Evolutionary conservation across 805 yeast species (phyloP), one percentile per base, ranked within the genome.

Genomic region (Middelhovenomyces tepae): DNA sequence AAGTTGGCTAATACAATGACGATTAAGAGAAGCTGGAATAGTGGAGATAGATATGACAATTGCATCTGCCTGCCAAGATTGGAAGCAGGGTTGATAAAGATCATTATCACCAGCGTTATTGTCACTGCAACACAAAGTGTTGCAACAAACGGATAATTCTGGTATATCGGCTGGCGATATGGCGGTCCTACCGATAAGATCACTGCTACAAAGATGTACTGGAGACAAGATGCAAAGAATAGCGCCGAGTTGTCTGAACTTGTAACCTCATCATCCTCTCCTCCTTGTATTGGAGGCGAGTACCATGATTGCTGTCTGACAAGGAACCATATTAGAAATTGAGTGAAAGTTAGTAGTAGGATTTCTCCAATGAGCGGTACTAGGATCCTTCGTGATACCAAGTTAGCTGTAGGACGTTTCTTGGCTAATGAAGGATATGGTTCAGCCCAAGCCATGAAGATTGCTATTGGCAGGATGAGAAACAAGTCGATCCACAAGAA

Each of bases 391-490:
- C 89, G 80, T 1, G 95, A 81, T 1, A 91, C 91, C 39, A 91
- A 64, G 55, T 91, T 89, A 0, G 98, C 96, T 0, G 94, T 83
- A 4, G 99, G 98, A 32, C 94, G 69, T 50, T 86, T 87, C 22
- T 62, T 56, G 8, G 73, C 72, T 19, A 91, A 61, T 15, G 40
- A 47, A 2, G 59, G 59, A 49, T 65, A 78, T 0, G 99, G 94
- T 47, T 76, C 74, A 1, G 96, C 78, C 97, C 98, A 91, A 4
- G 96, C 87, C 98, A 91, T 63, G 59, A 87, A 86, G 4, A 91
- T 76, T 0, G 98, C 98, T 50, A 91, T 72, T 7, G 99, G 99
- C 36, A 91, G 70, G 47, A 91, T 91, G 53, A 91, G 63, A 42
- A 83, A 75, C 55, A 91, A 56, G 59, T 91, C 99, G 54, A 91